Evolutionary conservation across 441 rosid genomes (phyloP).

Genomic region (Pelargonium myrrhifolium): DNA sequence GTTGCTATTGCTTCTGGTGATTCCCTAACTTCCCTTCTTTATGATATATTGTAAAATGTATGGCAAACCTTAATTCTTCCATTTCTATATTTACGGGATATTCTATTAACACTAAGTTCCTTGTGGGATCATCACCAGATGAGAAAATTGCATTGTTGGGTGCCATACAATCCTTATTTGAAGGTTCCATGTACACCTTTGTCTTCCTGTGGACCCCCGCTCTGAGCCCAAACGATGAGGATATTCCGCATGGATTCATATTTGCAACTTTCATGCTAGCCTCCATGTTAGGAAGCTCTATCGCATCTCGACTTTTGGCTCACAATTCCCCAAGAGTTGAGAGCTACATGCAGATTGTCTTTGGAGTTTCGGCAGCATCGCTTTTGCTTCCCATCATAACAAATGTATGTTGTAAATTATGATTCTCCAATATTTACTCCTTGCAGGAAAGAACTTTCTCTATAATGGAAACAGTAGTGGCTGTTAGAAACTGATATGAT

Average conservation of each 20-base stretch:
- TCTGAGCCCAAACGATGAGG: conserved; percentile 85
- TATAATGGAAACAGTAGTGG: too few relatives aligned
- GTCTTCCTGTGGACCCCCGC: conserved; percentile 99
- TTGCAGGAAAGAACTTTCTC: too few relatives aligned
- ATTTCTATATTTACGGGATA: neutral
- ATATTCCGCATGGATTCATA: conserved; percentile 95
- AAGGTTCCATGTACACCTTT: conserved; percentile 98
- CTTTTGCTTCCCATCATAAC: conserved; percentile 82
- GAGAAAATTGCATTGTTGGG: conserved; percentile 96
- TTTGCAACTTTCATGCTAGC: conserved; percentile 97
- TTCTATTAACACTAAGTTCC: neutral
- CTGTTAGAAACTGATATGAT: neutral
- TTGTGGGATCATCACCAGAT: conserved; percentile 36
- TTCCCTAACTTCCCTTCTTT: neutral
- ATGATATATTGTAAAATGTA: too few relatives aligned
- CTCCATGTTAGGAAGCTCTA: conserved; percentile 94
- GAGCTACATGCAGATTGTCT: conserved; percentile 96
- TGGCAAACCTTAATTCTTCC: neutral
- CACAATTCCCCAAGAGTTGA: conserved; percentile 67
- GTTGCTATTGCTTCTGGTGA: conserved; percentile 91
- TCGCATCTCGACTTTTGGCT: conserved; percentile 87
- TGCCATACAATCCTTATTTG: conserved; percentile 92
- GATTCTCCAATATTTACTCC: conserved; percentile 8
- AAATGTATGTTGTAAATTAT: conserved; percentile 39
- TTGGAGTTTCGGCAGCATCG: conserved; percentile 66